Conservation (phyloP, 2,329 filamentous ascomycete genomes). For the Dothistroma septosporum region DNA sequence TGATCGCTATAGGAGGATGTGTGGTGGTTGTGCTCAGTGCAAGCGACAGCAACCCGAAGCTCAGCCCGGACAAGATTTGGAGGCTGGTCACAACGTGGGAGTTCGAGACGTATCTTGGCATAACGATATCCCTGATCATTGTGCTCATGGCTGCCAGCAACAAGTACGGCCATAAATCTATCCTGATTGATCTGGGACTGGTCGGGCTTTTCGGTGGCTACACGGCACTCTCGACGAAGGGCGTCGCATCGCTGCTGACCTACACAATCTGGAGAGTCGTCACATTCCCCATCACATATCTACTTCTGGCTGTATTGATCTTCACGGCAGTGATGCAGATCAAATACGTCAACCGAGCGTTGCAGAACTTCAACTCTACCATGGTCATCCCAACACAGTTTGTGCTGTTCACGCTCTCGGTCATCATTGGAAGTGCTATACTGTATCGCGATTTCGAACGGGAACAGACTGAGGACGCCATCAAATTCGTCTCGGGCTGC, state of each 20-base stretch:
- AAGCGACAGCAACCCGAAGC: conserved; percentile 80
- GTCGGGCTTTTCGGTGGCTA: conserved; percentile 97
- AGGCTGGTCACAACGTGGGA: conserved; percentile 79
- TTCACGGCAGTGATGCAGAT: conserved; percentile 93
- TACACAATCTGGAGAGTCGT: conserved; percentile 85
- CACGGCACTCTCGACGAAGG: conserved; percentile 94
- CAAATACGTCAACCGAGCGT: conserved; percentile 84
- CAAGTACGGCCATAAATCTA: conserved; percentile 77
- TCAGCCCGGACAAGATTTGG: conserved; percentile 88
- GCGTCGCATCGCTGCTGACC: conserved; percentile 89
- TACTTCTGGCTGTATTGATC: conserved; percentile 72
- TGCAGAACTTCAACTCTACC: conserved; percentile 93
- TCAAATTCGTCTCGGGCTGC: conserved; percentile 87
- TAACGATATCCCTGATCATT: conserved; percentile 70
- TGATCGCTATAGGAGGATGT: conserved; percentile 80
- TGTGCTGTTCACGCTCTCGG: conserved; percentile 90
- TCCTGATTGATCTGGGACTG: conserved; percentile 86
- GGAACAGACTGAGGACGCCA: conserved; percentile 66
- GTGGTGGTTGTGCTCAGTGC: conserved; percentile 92
- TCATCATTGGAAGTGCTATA: conserved; percentile 89
- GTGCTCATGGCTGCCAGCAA: conserved; percentile 77
- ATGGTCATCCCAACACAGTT: conserved; percentile 98
- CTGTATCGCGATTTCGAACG: conserved; percentile 93
- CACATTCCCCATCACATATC: conserved; percentile 86
- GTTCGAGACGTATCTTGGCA: conserved; percentile 83